Evolutionary conservation across 768 basidiomycete genomes (phyloP), one percentile per base, ranked within the genome.

Genomic region (Pulveroboletus sp.): DNA sequence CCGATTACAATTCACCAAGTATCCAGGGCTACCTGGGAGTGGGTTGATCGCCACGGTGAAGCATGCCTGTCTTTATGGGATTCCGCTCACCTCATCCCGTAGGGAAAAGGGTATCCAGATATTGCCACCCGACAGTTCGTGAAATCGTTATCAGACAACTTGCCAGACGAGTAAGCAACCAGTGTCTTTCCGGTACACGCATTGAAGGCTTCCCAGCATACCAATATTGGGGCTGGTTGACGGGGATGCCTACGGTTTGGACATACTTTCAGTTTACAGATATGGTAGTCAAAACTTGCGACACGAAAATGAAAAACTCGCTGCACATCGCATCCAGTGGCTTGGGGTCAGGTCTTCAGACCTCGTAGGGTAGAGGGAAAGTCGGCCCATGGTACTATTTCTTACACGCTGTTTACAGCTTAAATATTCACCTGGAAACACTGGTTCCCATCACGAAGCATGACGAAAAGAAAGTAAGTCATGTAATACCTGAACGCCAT

Each of bases 81-180:
- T 7, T 8, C 39, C 7, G 14, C 50, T 62, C 40, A 63, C 30
- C 30, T 40, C 2, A 17, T 13, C 43, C 32, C 46, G 9, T 57
- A 96, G 93, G 96, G 96, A 0, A 98, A 96, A 65, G 96, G 96
- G 3, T 98, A 95, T 68, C 96, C 96, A 0, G 96, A 99, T 63
- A 69, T 96, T 5, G 86, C 93, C 3, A 95, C 96, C 1, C 78
- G 93, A 7, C 84, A 94, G 56, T 76, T 98, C 7, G 79, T 94
- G 39, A 82, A 82, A 50, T 80, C 77, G 0, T 73, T 98, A 3
- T 77, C 86, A 1, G 76, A 83, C 35, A 77, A 78, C 31, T 76
- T 92, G 17, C 84, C 86, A 3, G 39, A 66, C 37, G 69, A 69
- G 92, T 89, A 63, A 57, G 71, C 6, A 21, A 5, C n/a, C 17